These are phyloP conservation scores for Lumnitzera littorea DNA, from an alignment of 345 rosid genomes.

Conservation along the genomic window DNA sequence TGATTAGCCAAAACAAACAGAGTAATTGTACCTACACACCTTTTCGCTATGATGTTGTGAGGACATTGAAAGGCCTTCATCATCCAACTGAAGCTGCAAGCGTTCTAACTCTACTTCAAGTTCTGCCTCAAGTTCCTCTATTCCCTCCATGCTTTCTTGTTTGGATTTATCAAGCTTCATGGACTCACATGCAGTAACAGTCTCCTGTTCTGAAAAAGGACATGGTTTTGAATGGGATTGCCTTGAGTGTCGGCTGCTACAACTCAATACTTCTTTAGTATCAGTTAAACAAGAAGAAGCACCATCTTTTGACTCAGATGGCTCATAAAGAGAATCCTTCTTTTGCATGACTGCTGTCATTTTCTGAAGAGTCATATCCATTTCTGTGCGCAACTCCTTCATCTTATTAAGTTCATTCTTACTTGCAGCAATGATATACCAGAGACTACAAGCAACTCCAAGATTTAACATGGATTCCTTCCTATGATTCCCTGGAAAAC, in stretches of 20 bases:
- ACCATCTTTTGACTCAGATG: conserved; percentile 10
- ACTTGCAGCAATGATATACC: conserved; percentile 42
- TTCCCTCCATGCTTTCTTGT: conserved; percentile 29
- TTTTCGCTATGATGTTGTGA: conserved; percentile 17
- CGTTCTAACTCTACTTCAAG: conserved; percentile 62
- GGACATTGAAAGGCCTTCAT: conserved; percentile 15
- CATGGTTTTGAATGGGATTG: not conserved
- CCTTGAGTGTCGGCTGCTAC: conserved; percentile 1
- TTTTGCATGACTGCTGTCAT: conserved; percentile 21
- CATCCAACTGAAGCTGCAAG: conserved; percentile 46
- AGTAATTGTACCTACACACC: conserved; percentile 16
- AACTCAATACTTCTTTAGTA: not conserved
- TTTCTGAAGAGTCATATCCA: conserved; percentile 39
- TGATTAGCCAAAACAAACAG: not conserved
- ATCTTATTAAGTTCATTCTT: conserved; percentile 54
- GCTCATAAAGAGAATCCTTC: conserved; percentile 12
- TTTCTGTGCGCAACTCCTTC: conserved; percentile 36
- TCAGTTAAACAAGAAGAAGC: conserved; percentile 11
- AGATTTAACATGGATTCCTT: conserved; percentile 31
- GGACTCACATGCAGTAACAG: conserved; percentile 2
- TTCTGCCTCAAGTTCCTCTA: conserved; percentile 65
- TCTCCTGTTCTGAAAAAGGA: conserved; percentile 3
- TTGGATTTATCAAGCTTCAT: conserved; percentile 18
- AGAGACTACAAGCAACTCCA: conserved; percentile 46
- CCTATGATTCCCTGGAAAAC: conserved; percentile 7